Base-by-base conservation (phyloP, 305 asterid species). In the Ajuga reptans region DNA sequence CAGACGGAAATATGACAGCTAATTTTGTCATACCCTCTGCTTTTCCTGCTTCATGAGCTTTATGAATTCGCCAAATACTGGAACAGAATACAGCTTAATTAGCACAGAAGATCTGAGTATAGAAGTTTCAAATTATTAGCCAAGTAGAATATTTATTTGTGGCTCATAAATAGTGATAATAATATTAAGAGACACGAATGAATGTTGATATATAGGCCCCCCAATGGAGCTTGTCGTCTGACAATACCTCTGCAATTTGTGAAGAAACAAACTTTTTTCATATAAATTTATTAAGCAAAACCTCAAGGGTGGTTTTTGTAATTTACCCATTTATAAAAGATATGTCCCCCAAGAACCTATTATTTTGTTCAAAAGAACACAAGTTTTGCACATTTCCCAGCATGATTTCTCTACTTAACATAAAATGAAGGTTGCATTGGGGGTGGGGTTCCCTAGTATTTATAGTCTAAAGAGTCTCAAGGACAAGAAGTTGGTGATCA, bases 21-120 rank as follows among this genome's bases (percentile, higher is more conserved):
- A 21, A 31, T 3, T 31, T 31, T 5, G 6, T 69, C 73, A 83
- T 9, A 65, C 80, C 66, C 78, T 81, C 75, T 42, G 74, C 64
- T 82, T 84, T 46, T 85, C 86, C 77, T 82, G 87, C 82, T 81
- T 85, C 95, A 91, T 89, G 3, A 91, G 89, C 65, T 81, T 78
- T 39, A 87, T 34, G 76, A 91, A 91, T 56, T 89, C 95, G 50
- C 84, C 92, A 71, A 91, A 91, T 49, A 89, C 94, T 89, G 89
- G 9, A 36, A 64, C 21, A 72, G 16, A 31, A 60, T 21, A 60
- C 11, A 76, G 50, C 33, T 21, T 10, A 73, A 58, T 70, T 51
- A 75, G 80, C 53, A 70, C 43, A 9, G 18, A 16, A 34, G 14
- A 1, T 3, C 60, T 2, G 53, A 36, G n/a, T 37, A 46, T 1